Conservation (phyloP, 2,329 filamentous ascomycete species). For the Fusarium sp. region DNA sequence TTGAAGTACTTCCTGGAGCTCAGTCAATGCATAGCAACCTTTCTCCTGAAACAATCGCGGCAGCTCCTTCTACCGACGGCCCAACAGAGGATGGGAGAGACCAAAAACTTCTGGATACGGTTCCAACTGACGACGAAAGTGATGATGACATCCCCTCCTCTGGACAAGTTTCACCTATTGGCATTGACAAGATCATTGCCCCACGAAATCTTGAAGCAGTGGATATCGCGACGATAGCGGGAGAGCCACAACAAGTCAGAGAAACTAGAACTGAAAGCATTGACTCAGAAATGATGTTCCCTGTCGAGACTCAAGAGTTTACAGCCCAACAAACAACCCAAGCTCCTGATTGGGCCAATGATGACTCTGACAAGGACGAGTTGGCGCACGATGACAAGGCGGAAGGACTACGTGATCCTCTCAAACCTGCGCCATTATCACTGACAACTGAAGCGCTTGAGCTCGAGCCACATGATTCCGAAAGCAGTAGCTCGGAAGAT, state of each 20-base stretch:
- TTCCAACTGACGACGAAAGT: constrained; percentile 27
- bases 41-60: neutral
- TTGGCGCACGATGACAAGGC: neutral
- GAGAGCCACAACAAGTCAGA: neutral
- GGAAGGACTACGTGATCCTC: neutral
- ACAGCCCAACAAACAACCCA: constrained; percentile 6
- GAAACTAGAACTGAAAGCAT: neutral
- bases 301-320: neutral
- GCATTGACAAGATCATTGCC: constrained; percentile 17
- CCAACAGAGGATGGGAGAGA: constrained; percentile 1
- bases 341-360: neutral
- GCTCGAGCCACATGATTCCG: neutral
- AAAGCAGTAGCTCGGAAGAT: constrained; percentile 15
- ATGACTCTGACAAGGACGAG: constrained; percentile 3
- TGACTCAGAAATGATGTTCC: neutral
- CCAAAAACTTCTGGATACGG: neutral
- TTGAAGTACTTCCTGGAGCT: neutral
- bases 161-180: constrained; percentile 17
- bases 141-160: constrained; percentile 23
- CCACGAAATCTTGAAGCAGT: neutral
- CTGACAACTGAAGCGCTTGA: neutral
- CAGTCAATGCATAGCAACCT: neutral
- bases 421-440: neutral
- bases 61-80: neutral
- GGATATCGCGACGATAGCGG: neutral